These are phyloP conservation scores for Monosporascus sp. DNA, from an alignment of 2,329 filamentous ascomycete species.

Conservation along the genomic window DNA sequence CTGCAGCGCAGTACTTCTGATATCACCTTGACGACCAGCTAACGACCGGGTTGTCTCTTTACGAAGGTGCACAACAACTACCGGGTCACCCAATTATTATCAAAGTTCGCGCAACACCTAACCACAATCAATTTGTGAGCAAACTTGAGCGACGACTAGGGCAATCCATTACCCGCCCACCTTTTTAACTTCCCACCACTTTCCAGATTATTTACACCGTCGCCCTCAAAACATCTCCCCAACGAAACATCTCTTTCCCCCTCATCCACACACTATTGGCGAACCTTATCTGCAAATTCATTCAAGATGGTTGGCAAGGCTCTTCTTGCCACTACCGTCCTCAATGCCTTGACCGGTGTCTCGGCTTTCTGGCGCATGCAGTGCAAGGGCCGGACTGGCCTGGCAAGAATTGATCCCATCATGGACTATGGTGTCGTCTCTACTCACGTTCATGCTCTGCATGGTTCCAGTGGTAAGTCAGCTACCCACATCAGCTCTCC, in stretches of 20 bases:
- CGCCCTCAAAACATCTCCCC: too few species aligned
- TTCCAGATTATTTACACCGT: background rate
- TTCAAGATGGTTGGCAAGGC: slow-evolving; percentile 17
- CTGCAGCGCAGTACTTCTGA: background rate
- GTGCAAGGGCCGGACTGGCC: slow-evolving; percentile 64
- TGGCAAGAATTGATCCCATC: slow-evolving; percentile 74
- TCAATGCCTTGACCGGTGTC: slow-evolving; percentile 32
- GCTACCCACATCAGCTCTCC: too few species aligned
- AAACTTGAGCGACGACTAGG: background rate
- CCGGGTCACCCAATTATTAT: background rate
- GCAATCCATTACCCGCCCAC: background rate
- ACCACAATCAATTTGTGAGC: background rate
- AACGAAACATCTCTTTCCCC: background rate
- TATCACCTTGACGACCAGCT: background rate
- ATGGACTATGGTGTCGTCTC: slow-evolving; percentile 56
- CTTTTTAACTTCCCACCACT: too few species aligned
- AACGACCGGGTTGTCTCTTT: background rate
- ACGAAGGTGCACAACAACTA: background rate
- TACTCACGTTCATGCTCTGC: slow-evolving; percentile 67
- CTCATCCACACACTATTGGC: background rate
- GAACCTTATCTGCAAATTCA: background rate
- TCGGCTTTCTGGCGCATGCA: slow-evolving; percentile 87
- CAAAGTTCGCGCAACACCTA: background rate
- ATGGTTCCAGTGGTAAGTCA: slow-evolving; percentile 69
- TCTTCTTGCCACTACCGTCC: slow-evolving; percentile 21